Percentiles rank a stretch among this genome's conserved stretches.
Evolutionary conservation across 2,329 filamentous ascomycete genomes (phyloP).

Genomic region (Aspergillus pseudonomiae): DNA sequence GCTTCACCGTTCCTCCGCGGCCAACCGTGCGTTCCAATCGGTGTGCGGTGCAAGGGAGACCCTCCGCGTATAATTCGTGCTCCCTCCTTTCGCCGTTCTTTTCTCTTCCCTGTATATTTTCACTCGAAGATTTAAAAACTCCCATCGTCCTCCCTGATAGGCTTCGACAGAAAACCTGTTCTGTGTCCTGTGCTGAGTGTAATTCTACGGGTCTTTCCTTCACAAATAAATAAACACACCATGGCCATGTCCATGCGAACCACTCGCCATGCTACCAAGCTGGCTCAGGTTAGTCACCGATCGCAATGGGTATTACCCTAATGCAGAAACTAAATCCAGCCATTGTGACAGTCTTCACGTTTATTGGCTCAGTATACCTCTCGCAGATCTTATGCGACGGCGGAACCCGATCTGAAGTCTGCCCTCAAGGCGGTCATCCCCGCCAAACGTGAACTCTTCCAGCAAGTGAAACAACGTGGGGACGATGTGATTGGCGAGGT

Average conservation of each 20-base stretch:
- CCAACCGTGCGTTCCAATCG: constrained; percentile 12
- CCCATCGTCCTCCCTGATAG: background rate
- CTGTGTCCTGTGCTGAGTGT: background rate
- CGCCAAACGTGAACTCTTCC: constrained; percentile 88
- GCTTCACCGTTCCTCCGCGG: constrained; percentile 19
- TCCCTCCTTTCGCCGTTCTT: constrained; percentile 12
- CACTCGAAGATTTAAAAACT: background rate
- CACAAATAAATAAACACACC: constrained; percentile 13
- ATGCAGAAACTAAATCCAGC: constrained; percentile 1
- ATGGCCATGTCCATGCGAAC: constrained; percentile 39
- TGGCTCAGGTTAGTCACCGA: constrained; percentile 37
- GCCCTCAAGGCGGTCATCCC: constrained; percentile 84
- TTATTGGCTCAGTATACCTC: constrained; percentile 22
- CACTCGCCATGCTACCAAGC: constrained; percentile 40
- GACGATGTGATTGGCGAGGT: constrained; percentile 86
- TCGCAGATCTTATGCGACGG: constrained; percentile 55
- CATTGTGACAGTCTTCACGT: constrained; percentile 16
- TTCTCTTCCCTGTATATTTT: constrained; percentile 9
- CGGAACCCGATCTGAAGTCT: constrained; percentile 87
- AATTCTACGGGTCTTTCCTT: background rate
- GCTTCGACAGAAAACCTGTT: background rate
- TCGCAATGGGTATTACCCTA: background rate
- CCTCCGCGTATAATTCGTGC: background rate
- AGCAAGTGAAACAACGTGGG: constrained; percentile 85
- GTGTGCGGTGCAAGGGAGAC: background rate